phyloP scores from a whole-genome alignment of 345 rosid genomes.

The Cardamine chenopodiifolia region DNA sequence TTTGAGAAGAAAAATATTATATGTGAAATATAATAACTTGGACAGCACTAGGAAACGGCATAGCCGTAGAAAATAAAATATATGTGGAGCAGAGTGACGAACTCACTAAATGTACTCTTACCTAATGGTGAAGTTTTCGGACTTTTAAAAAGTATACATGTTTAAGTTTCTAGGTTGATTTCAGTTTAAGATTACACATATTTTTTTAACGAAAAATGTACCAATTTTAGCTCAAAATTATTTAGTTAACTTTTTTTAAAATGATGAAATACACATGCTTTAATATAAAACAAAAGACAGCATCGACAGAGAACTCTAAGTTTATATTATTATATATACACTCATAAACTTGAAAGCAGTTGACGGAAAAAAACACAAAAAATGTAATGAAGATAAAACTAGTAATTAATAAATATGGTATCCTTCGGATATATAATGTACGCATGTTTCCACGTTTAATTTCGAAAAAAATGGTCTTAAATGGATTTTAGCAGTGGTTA shows the following conservation, averaged over 20 bases:
- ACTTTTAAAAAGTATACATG: too few relatives aligned
- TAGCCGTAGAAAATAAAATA: too few relatives aligned
- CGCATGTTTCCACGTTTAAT: slow-evolving; percentile 16
- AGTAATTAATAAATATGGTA: background rate
- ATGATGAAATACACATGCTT: background rate
- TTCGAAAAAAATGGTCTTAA: background rate
- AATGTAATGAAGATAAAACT: too few relatives aligned
- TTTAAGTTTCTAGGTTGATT: background rate
- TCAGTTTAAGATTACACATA: background rate
- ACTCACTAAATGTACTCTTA: background rate
- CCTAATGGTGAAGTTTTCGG: background rate
- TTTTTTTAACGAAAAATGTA: background rate
- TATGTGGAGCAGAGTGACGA: background rate
- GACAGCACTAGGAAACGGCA: background rate
- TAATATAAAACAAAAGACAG: background rate
- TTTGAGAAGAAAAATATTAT: background rate
- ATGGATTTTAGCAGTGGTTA: background rate
- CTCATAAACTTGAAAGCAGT: background rate
- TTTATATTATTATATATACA: background rate
- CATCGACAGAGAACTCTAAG: background rate
- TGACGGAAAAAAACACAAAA: background rate
- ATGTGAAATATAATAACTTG: background rate
- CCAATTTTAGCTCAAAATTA: background rate
- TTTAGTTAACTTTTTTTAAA: background rate
- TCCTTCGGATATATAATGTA: slow-evolving; percentile 5